These are phyloP conservation scores for Arctostaphylos glauca DNA, from an alignment of 148 eudicot species.

Conservation along the genomic window DNA sequence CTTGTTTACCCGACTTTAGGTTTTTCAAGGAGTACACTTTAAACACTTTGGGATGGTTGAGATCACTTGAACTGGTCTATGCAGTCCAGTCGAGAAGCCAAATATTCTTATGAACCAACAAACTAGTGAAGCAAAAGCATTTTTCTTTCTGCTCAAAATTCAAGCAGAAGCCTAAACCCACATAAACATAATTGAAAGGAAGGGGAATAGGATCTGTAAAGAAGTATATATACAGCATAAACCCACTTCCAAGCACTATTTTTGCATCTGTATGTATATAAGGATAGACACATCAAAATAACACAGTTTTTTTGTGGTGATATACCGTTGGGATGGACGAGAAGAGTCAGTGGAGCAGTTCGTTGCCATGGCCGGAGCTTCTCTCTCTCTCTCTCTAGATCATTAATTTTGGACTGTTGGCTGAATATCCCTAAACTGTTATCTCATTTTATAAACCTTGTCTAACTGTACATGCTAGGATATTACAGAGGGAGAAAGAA, in stretches of 20 bases:
- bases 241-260: not conserved
- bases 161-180: not conserved
- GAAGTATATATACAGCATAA: not conserved
- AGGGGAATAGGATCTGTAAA: not conserved
- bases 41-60: not conserved
- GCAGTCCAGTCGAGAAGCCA: not conserved
- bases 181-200: not conserved
- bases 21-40: too few species aligned
- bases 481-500: too few species aligned
- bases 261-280: not conserved
- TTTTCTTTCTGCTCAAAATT: not conserved
- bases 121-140: not conserved
- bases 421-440: too few species aligned
- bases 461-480: too few species aligned
- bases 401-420: not conserved
- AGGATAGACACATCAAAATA: not conserved
- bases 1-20: too few species aligned
- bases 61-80: not conserved
- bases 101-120: not conserved
- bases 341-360: constrained; percentile 5
- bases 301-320: not conserved
- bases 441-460: too few species aligned
- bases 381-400: not conserved
- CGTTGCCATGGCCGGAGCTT: constrained; percentile 17
- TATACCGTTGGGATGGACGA: constrained; percentile 23